phyloP scores from a whole-genome alignment of 495 filamentous ascomycete genomes.

The Daldinia loculata region DNA sequence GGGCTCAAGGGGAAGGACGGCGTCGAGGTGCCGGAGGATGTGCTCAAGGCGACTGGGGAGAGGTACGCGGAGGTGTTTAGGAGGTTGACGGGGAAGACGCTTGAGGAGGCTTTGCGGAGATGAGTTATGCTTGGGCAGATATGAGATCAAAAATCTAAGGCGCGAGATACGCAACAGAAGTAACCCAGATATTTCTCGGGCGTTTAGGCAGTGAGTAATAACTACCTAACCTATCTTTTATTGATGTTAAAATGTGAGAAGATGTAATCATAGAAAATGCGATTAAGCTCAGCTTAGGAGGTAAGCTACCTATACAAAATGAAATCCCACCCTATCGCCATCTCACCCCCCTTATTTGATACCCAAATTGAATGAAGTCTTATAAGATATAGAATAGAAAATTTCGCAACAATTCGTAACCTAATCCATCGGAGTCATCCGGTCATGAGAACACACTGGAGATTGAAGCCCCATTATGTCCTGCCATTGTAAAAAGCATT shows the following conservation, averaged over 20 bases:
- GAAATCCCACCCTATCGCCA: background rate
- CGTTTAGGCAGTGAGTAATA: too few relatives aligned
- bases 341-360: background rate
- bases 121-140: background rate
- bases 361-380: background rate
- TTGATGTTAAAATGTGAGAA: too few relatives aligned
- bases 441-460: background rate
- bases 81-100: slow-evolving; percentile 52
- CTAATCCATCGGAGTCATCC: background rate
- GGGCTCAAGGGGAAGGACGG: slow-evolving; percentile 73
- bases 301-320: background rate
- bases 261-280: background rate
- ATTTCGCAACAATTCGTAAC: background rate
- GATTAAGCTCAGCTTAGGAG: background rate
- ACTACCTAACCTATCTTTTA: too few relatives aligned
- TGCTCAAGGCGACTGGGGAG: slow-evolving; percentile 67
- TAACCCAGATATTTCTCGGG: background rate
- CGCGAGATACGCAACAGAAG: too few relatives aligned
- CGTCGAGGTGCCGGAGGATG: slow-evolving; percentile 73
- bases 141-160: background rate
- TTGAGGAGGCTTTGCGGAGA: slow-evolving; percentile 50
- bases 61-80: slow-evolving; percentile 58
- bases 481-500: background rate
- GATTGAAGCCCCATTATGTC: background rate
- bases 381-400: background rate